A percentile compares a stretch with the other conserved stretches of the same genome.
These are phyloP conservation scores for Boletus rubescentipes DNA, from an alignment of 768 basidiomycete genomes.

Conservation along the genomic window DNA sequence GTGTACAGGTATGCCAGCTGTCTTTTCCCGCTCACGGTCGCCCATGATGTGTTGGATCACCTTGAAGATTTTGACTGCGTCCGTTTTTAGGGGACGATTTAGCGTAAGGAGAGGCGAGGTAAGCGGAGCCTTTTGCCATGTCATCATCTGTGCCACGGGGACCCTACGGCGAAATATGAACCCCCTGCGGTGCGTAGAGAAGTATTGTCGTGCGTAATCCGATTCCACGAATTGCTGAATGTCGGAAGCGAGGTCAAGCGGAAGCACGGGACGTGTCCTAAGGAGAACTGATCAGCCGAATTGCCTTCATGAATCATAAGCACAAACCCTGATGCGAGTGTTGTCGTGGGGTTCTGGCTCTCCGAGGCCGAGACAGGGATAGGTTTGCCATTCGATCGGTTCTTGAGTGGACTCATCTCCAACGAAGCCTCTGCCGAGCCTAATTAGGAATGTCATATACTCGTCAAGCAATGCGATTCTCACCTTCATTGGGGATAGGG, in stretches of 20 bases:
- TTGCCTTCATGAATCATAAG: not conserved
- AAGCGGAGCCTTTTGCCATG: constrained; percentile 84
- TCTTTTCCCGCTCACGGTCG: constrained; percentile 75
- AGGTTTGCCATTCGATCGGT: constrained; percentile 58
- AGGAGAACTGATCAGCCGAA: constrained; percentile 14
- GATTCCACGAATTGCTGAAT: constrained; percentile 87
- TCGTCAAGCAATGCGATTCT: constrained; percentile 17
- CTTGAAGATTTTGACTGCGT: constrained; percentile 85
- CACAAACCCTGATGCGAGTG: constrained; percentile 66
- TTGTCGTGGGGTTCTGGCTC: constrained; percentile 39
- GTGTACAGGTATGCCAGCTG: constrained; percentile 46
- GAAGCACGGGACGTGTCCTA: constrained; percentile 76
- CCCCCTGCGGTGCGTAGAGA: constrained; percentile 87
- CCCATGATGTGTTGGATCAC: constrained; percentile 93
- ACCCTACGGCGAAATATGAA: constrained; percentile 82
- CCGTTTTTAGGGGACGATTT: constrained; percentile 62
- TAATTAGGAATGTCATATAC: not conserved
- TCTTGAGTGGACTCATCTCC: constrained; percentile 75
- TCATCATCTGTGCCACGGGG: constrained; percentile 85
- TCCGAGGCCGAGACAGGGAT: constrained; percentile 52
- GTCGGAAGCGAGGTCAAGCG: constrained; percentile 76
- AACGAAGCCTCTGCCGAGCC: constrained; percentile 54
- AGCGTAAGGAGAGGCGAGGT: constrained; percentile 72
- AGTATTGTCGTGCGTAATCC: constrained; percentile 84
- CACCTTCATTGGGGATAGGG: constrained; percentile 72